These are phyloP conservation scores for Globisporangium carolinianum DNA, from an alignment of 352 stramenopile genomes.

Conservation along the genomic window DNA sequence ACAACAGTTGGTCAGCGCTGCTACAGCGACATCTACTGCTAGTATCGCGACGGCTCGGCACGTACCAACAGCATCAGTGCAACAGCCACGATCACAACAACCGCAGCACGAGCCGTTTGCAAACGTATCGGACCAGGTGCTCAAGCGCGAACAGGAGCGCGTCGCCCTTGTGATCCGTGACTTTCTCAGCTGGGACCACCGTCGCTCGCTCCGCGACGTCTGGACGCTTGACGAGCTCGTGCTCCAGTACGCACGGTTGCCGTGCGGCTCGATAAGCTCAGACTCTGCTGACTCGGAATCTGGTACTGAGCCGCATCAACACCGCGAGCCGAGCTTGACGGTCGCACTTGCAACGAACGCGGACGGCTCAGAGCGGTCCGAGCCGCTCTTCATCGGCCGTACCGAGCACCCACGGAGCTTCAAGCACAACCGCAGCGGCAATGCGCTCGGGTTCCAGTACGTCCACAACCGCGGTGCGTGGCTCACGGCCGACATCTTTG, in stretches of 20 bases:
- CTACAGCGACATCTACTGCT: too few species aligned
- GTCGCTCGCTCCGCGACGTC: conserved; percentile 13
- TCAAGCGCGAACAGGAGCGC: conserved; percentile 13
- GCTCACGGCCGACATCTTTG: conserved; percentile 11
- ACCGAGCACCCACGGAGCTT: conserved; percentile 3
- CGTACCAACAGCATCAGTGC: neutral
- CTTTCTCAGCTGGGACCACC: conserved; percentile 13
- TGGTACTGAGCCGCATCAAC: too few species aligned
- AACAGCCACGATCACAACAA: neutral
- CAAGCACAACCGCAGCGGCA: neutral
- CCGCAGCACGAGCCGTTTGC: neutral
- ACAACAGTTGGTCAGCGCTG: neutral
- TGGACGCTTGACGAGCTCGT: conserved; percentile 15
- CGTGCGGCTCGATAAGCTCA: too few species aligned
- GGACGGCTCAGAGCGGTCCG: conserved; percentile 8
- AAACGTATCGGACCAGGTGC: conserved; percentile 1
- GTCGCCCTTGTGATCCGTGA: conserved; percentile 1
- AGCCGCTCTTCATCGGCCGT: conserved; percentile 14
- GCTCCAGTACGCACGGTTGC: conserved; percentile 8
- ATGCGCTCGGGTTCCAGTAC: conserved; percentile 9
- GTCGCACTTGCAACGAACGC: conserved; percentile 13
- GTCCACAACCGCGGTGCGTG: conserved; percentile 6
- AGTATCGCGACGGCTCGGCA: neutral
- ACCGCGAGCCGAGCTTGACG: conserved; percentile 5
- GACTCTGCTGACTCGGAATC: too few species aligned